A percentile compares a stretch with the other conserved stretches of the same genome.
phyloP scores from a whole-genome alignment of 2,329 filamentous ascomycete genomes.

The Ceratocystis diversiconidia region DNA sequence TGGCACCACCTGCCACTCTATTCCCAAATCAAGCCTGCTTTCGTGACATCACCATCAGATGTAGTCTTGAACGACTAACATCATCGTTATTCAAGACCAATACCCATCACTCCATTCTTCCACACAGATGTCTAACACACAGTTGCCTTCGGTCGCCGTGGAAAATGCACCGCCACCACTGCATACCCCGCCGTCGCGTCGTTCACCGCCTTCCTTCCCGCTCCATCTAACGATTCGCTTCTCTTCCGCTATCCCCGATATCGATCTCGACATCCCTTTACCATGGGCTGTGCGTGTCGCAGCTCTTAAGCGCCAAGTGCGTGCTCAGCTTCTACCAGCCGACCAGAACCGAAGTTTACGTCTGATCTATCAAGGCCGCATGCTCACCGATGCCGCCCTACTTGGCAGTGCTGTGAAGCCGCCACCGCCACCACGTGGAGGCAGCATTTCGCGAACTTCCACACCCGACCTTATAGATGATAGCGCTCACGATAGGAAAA shows the following conservation, averaged over 20 bases:
- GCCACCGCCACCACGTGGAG: constrained; percentile 18
- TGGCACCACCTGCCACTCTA: too few relatives aligned
- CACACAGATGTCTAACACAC: not conserved
- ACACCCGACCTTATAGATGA: not conserved
- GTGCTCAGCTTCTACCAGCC: constrained; percentile 48
- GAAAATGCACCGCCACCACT: not conserved
- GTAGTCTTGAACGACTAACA: too few relatives aligned
- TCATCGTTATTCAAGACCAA: too few relatives aligned
- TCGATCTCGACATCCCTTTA: constrained; percentile 58
- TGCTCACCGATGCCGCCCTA: constrained; percentile 59
- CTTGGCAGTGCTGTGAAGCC: constrained; percentile 52
- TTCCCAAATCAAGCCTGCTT: too few relatives aligned
- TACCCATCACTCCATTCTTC: too few relatives aligned
- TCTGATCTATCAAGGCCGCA: constrained; percentile 78
- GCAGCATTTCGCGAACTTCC: constrained; percentile 14
- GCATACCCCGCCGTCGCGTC: not conserved
- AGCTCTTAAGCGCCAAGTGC: constrained; percentile 70
- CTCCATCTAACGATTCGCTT: constrained; percentile 82
- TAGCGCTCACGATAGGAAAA: not conserved
- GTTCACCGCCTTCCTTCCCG: constrained; percentile 22
- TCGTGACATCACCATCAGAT: too few relatives aligned
- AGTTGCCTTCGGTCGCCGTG: too few relatives aligned
- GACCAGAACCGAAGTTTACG: constrained; percentile 59
- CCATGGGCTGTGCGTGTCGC: constrained; percentile 59
- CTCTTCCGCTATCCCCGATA: constrained; percentile 69